Evolutionary conservation across 2,329 filamentous ascomycete genomes (phyloP).

Genomic region (Colletotrichum musae): DNA sequence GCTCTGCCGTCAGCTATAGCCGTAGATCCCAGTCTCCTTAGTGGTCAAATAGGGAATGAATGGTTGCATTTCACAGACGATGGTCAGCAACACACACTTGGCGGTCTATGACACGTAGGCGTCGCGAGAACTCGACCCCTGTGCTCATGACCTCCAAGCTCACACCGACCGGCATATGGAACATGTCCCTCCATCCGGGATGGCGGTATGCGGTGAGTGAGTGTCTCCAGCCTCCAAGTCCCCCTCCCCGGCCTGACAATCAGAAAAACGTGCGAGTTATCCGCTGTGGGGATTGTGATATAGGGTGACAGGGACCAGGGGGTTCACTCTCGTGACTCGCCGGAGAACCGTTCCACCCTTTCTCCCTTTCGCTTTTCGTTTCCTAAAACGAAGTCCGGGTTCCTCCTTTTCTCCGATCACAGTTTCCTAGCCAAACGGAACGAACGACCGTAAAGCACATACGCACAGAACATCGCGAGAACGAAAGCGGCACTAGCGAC

Average conservation of each 20-base stretch:
- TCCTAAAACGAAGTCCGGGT: not conserved
- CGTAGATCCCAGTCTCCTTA: too few relatives aligned
- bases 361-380: slow-evolving; percentile 1
- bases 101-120: slow-evolving; percentile 21
- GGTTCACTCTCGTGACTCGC: slow-evolving; percentile 26
- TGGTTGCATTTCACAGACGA: slow-evolving; percentile 13
- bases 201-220: slow-evolving; percentile 30
- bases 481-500: not conserved
- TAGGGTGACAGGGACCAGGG: slow-evolving; percentile 30
- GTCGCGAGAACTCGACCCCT: not conserved
- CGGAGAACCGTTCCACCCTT: slow-evolving; percentile 6
- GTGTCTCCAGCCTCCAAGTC: too few relatives aligned
- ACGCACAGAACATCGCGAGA: not conserved
- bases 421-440: not conserved
- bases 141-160: slow-evolving; percentile 8
- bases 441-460: not conserved
- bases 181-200: not conserved
- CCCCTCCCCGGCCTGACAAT: not conserved
- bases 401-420: not conserved
- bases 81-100: slow-evolving; percentile 9
- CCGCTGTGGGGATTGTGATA: slow-evolving; percentile 29
- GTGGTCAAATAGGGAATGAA: slow-evolving; percentile 5
- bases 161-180: slow-evolving; percentile 11
- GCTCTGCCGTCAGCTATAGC: too few relatives aligned
- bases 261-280: slow-evolving; percentile 18